Evolutionary conservation across 495 filamentous ascomycete species (phyloP), one percentile per base, ranked within the genome.

Genomic region (Podospora anserina): DNA sequence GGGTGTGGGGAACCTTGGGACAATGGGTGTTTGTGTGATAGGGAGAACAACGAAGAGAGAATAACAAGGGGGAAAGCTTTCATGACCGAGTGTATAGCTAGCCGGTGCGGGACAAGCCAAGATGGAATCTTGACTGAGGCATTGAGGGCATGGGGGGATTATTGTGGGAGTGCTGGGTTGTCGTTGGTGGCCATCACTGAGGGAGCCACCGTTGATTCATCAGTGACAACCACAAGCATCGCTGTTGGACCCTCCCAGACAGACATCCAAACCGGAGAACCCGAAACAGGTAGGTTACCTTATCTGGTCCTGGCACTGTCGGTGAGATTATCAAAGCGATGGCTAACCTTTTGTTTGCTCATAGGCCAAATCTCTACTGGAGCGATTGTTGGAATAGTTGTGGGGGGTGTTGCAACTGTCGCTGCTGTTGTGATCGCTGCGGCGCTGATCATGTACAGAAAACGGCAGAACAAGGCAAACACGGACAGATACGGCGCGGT

Each of bases 1-100:
- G 44, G 19, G 13, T 69, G 34, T 57, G 55, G 54, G 32, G 34
- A n/a, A 4, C 64, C 64, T 18, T 66, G 64, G 64, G 64, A 55
- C 19, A 66, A 66, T 54, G 54, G 56, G 9, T 66, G 64, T 27
- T 27, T 66, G 23, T 66, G 64, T 27, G 26, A 66, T 39, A 20
- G 7, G 15, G 30, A 18, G 4, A 20, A 54, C 27, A 39, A 66
- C 23, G 49, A 20, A 16, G 30, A 39, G 4, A 20, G 27, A 49
- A 49, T 30, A 23, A 6, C 23, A 34, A 65, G 20, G 23, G 64
- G 53, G 23, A 58, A 28, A 6, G 54, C 7, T 3, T 66, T 66
- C 16, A 15, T 66, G 19, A 49, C 63, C 5, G 53, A 18, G 1
- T 66, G 64, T 26, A 49, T 66, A 49, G 64, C 64, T 9, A 66